Evolutionary conservation across 2,329 filamentous ascomycete genomes (phyloP).

Genomic region (Cordyceps javanica): DNA sequence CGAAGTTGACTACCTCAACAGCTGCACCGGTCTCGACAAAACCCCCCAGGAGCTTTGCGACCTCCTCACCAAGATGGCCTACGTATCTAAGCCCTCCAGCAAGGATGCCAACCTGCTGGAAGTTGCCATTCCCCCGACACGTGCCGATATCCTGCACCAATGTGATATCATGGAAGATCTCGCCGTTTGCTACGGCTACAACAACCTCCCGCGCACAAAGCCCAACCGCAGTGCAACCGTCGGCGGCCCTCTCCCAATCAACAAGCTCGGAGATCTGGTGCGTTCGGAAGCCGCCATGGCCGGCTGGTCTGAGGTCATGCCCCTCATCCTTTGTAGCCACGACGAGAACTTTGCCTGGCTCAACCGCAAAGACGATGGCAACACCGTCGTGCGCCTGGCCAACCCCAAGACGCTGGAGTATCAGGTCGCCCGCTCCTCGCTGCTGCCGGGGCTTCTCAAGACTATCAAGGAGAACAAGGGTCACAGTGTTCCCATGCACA

Average conservation of each 20-base stretch:
- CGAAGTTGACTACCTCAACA: slow-evolving; percentile 89
- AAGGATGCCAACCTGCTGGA: slow-evolving; percentile 66
- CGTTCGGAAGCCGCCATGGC: slow-evolving; percentile 85
- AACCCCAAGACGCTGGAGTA: slow-evolving; percentile 94
- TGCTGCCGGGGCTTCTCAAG: slow-evolving; percentile 85
- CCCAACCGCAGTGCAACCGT: slow-evolving; percentile 82
- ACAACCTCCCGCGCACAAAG: slow-evolving; percentile 82
- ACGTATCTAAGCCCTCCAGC: slow-evolving; percentile 68
- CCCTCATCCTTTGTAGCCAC: slow-evolving; percentile 91
- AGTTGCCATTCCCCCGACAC: slow-evolving; percentile 77
- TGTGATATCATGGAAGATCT: slow-evolving; percentile 99
- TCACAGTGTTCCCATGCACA: slow-evolving; percentile 80
- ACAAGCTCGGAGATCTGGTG: slow-evolving; percentile 91
- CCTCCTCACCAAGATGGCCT: slow-evolving; percentile 83
- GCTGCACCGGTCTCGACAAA: slow-evolving; percentile 77
- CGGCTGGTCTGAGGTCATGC: slow-evolving; percentile 94
- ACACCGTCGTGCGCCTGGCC: slow-evolving; percentile 73
- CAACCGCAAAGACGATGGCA: slow-evolving; percentile 82
- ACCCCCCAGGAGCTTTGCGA: slow-evolving; percentile 69
- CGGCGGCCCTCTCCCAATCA: slow-evolving; percentile 80
- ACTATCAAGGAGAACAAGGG: slow-evolving; percentile 91
- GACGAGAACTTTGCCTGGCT: slow-evolving; percentile 98
- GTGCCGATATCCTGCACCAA: slow-evolving; percentile 91
- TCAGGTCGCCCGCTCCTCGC: slow-evolving; percentile 81
- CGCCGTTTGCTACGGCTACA: slow-evolving; percentile 95